Conservation (phyloP, 441 rosid species). For the Metrosideros polymorpha region DNA sequence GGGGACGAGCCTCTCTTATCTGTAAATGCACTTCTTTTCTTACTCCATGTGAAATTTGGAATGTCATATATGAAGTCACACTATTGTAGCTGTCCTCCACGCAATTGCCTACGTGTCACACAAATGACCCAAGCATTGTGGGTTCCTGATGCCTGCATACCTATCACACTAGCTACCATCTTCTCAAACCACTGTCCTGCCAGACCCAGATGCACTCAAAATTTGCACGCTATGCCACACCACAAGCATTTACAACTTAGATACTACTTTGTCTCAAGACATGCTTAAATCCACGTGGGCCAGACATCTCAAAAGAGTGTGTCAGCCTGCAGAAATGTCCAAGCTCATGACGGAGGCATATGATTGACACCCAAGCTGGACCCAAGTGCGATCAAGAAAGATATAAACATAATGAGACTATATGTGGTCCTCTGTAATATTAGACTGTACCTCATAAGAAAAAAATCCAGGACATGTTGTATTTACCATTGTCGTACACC, state of each 20-base stretch:
- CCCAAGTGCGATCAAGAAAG: neutral
- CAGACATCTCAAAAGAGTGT: neutral
- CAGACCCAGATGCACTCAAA: neutral
- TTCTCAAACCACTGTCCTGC: neutral
- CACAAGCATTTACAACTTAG: neutral
- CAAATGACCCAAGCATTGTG: neutral
- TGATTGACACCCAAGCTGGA: neutral
- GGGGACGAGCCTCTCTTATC: neutral
- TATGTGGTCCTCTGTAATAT: neutral
- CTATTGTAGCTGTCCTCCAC: neutral
- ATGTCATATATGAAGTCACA: neutral
- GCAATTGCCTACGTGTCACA: neutral
- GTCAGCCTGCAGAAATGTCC: neutral
- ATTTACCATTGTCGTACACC: neutral
- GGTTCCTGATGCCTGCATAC: neutral
- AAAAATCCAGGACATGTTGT: neutral
- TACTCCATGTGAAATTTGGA: neutral
- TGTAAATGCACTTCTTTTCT: neutral
- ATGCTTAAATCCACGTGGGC: neutral
- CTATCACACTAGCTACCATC: neutral
- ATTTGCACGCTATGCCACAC: neutral
- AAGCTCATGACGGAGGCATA: neutral
- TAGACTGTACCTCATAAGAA: neutral
- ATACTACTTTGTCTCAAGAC: neutral
- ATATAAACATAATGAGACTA: neutral